Evolutionary conservation across 2,329 filamentous ascomycete genomes (phyloP), one percentile per base, ranked within the genome.

Genomic region (Colletotrichum shisoi): DNA sequence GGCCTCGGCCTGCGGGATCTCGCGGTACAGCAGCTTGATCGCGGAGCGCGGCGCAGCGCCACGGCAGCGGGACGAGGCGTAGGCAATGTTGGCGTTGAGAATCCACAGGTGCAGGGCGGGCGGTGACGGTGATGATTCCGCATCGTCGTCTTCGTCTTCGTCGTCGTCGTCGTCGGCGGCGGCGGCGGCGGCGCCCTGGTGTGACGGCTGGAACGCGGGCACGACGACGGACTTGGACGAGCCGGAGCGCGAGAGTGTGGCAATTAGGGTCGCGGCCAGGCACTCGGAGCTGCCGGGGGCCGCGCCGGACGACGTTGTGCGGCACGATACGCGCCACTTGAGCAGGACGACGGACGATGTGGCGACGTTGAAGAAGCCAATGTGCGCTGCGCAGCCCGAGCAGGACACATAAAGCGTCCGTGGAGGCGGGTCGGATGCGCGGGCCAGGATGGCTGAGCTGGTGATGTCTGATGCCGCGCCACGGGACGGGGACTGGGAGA

Each of bases 221-320:
- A 82, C 74, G 13, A 88, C 73, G 21, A 88, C 76, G 0, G 84
- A 84, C 72, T 87, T 87, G 46, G 86, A 84, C 31, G 82, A 86
- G 13, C 83, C 85, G 1, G 85, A 85, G n/a, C 84, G 81, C 13
- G 84, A 80, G 48, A 85, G 81, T 0, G 82, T 85, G 11, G 85
- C 81, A 21, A 84, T 73, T 31, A 88, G 76, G 60, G 82, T 83
- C 0, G 84, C 81, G 4, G 84, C 81, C 3, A 88, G 78, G 66
- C 85, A 88, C 57, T 86, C 81, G 0, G 79, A 72, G 39, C 82
- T 78, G 48, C 71, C 81, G 5, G 82, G 84, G 4, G 68, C 70
- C 27, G 62, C 61, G 45, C 69, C 67, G 31, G 70, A n/a, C 4
- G 64, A 69, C 46, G 69, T 34, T 17, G 75, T 78, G 66, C 78